phyloP scores from a whole-genome alignment of 805 yeast genomes.

The Saccharomycopsis babjevae region DNA sequence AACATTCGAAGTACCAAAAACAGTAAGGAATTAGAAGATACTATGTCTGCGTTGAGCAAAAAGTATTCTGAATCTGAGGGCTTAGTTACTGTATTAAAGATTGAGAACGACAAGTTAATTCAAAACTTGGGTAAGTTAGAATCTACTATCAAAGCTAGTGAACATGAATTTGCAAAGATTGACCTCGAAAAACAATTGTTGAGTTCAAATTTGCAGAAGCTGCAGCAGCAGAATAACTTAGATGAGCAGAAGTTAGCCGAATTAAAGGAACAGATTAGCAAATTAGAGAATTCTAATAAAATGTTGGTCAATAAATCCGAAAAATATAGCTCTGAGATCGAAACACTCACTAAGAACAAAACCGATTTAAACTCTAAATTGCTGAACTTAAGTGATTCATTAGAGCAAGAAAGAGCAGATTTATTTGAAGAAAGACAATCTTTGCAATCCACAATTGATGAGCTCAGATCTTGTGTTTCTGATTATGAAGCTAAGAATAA shows the following conservation, averaged over 20 bases:
- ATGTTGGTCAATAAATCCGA: neutral
- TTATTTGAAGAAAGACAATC: neutral
- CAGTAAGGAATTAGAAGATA: neutral
- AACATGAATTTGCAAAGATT: neutral
- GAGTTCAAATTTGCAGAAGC: neutral
- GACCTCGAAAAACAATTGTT: neutral
- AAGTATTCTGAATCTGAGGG: constrained; percentile 3
- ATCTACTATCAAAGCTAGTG: neutral
- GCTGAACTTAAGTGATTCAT: no score
- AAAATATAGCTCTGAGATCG: neutral
- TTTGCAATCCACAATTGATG: neutral
- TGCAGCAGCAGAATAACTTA: neutral
- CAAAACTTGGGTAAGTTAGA: constrained; percentile 1
- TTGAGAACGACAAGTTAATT: constrained; percentile 24
- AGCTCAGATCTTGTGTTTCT: neutral
- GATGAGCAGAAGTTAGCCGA: neutral
- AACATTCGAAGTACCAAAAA: neutral
- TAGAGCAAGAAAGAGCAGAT: neutral
- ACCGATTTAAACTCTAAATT: neutral
- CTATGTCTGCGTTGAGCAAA: neutral
- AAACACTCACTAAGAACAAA: neutral
- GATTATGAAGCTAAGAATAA: neutral
- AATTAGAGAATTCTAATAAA: neutral
- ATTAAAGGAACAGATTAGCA: neutral
- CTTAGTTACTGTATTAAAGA: constrained; percentile 16